Conservation (phyloP, 768 basidiomycete genomes). For the Neoboletus brunneissimus region DNA sequence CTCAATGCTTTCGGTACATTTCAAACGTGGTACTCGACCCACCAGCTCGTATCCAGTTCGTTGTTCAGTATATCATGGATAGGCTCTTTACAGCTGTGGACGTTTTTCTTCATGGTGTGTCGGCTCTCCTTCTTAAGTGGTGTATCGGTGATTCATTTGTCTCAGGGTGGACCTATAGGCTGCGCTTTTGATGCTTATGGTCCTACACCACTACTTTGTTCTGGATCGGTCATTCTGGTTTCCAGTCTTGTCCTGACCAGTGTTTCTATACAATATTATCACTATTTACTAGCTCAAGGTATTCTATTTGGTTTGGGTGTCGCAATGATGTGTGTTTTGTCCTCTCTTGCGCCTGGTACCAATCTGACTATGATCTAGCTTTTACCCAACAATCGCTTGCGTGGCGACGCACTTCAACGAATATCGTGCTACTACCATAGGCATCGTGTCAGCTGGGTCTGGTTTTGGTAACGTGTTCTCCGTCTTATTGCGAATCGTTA, state of each 20-base stretch:
- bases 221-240: slow-evolving; percentile 48
- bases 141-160: slow-evolving; percentile 1
- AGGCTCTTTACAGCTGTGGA: slow-evolving; percentile 64
- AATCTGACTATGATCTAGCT: slow-evolving; percentile 39
- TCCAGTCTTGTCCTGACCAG: slow-evolving; percentile 61
- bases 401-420: slow-evolving; percentile 63
- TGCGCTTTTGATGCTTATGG: slow-evolving; percentile 59
- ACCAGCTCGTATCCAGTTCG: slow-evolving; percentile 51
- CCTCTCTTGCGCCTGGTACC: background rate
- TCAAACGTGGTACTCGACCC: slow-evolving; percentile 61
- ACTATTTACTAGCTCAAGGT: slow-evolving; percentile 63
- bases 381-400: slow-evolving; percentile 67
- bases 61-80: slow-evolving; percentile 68
- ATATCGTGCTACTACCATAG: slow-evolving; percentile 69
- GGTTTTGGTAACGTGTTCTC: slow-evolving; percentile 45
- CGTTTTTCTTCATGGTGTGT: slow-evolving; percentile 67
- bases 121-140: background rate
- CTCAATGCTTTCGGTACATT: slow-evolving; percentile 73
- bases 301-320: slow-evolving; percentile 63
- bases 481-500: slow-evolving; percentile 15
- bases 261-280: slow-evolving; percentile 53
- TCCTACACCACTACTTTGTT: slow-evolving; percentile 49
- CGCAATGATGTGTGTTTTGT: slow-evolving; percentile 53
- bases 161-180: slow-evolving; percentile 61
- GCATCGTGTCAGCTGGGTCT: slow-evolving; percentile 69